Conservation (phyloP, 306 rosid species). For the Acmispon strigosus region DNA sequence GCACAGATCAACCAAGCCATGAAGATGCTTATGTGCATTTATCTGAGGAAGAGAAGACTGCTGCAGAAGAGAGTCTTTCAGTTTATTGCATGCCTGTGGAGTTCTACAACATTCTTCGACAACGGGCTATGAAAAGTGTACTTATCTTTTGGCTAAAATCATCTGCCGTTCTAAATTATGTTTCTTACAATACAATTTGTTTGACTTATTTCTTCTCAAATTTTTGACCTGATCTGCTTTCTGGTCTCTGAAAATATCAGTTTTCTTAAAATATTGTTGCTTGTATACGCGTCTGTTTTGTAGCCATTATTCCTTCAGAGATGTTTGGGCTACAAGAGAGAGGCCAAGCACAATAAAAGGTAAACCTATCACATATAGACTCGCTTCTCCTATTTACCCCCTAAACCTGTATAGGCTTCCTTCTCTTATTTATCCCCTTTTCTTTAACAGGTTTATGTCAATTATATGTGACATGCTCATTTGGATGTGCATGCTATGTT, state of each 20-base stretch:
- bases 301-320: slow-evolving; percentile 70
- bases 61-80: slow-evolving; percentile 63
- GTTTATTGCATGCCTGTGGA: slow-evolving; percentile 76
- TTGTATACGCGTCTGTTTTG: slow-evolving; percentile 16
- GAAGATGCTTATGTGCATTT: slow-evolving; percentile 39
- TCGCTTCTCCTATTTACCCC: neutral
- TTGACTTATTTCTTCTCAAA: neutral
- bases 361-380: slow-evolving; percentile 19
- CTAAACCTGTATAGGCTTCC: neutral
- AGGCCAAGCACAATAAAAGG: slow-evolving; percentile 71
- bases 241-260: neutral
- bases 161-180: neutral
- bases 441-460: neutral
- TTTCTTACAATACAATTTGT: neutral
- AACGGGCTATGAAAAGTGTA: slow-evolving; percentile 51
- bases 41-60: slow-evolving; percentile 60
- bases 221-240: neutral
- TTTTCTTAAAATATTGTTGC: slow-evolving; percentile 9
- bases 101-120: slow-evolving; percentile 64
- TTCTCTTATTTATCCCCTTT: neutral
- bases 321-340: slow-evolving; percentile 63
- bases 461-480: neutral
- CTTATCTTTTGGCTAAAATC: slow-evolving; percentile 2
- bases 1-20: slow-evolving; percentile 21
- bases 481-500: slow-evolving; percentile 7